These are phyloP conservation scores for Talaromyces atroroseus DNA, from an alignment of 2,329 filamentous ascomycete genomes.

Conservation along the genomic window DNA sequence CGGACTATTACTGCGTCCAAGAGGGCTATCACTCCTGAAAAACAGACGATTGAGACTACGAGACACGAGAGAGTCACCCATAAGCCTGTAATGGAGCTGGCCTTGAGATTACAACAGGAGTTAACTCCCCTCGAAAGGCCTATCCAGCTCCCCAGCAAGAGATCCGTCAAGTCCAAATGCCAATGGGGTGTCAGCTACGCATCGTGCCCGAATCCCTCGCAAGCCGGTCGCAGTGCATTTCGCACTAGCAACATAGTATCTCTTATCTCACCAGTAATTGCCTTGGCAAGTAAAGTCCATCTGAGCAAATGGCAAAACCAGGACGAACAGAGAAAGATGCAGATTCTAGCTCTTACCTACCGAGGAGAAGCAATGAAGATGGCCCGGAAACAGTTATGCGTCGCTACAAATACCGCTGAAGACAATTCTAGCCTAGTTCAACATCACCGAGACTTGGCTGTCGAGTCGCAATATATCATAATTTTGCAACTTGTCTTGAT, in stretches of 20 bases:
- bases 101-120: neutral
- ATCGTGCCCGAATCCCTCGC: slow-evolving; percentile 2
- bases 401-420: neutral
- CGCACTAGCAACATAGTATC: neutral
- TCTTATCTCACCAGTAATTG: neutral
- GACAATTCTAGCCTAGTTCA: neutral
- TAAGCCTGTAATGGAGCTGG: neutral
- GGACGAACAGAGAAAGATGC: slow-evolving; percentile 3
- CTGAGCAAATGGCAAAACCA: neutral
- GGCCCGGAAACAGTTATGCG: slow-evolving; percentile 1
- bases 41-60: neutral
- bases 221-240: slow-evolving; percentile 5
- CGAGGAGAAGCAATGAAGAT: slow-evolving; percentile 10
- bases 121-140: neutral
- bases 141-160: neutral
- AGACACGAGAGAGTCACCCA: neutral
- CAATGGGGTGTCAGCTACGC: slow-evolving; percentile 7
- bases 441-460: neutral
- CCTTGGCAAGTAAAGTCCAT: neutral
- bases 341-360: slow-evolving; percentile 8
- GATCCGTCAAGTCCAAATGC: neutral
- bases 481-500: slow-evolving; percentile 10
- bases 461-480: neutral
- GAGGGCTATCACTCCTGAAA: neutral
- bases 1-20: neutral